Conservation (phyloP, 805 yeast species). For the Diddensiella caesifluorescens region DNA sequence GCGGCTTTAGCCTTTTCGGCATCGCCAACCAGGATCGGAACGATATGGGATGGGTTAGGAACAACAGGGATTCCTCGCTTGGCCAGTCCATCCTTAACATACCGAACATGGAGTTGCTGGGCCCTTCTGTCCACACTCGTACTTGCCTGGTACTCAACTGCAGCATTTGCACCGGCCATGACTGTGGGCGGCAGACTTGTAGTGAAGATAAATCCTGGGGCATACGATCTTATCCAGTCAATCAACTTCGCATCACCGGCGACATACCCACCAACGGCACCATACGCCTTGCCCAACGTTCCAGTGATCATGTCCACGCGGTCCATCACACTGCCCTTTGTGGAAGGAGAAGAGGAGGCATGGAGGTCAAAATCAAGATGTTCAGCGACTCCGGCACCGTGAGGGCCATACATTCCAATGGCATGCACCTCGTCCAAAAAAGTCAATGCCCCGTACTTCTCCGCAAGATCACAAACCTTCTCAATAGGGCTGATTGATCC, state of each 20-base stretch:
- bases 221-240: constrained; percentile 94
- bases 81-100: constrained; percentile 69
- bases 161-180: constrained; percentile 91
- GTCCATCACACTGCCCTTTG: constrained; percentile 61
- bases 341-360: constrained; percentile 49
- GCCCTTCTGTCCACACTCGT: constrained; percentile 71
- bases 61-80: constrained; percentile 85
- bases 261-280: constrained; percentile 95
- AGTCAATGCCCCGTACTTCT: constrained; percentile 94
- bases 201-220: constrained; percentile 97
- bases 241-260: constrained; percentile 79
- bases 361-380: constrained; percentile 87
- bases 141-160: constrained; percentile 77
- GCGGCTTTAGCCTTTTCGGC: constrained; percentile 90
- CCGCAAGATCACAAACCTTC: constrained; percentile 90
- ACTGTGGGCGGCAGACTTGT: constrained; percentile 96
- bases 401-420: constrained; percentile 98
- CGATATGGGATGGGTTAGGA: constrained; percentile 96
- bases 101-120: constrained; percentile 81
- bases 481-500: constrained; percentile 95
- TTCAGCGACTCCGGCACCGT: constrained; percentile 99
- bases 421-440: constrained; percentile 98
- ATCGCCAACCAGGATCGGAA: constrained; percentile 91
- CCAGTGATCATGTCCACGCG: constrained; percentile 96
- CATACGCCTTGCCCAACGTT: constrained; percentile 94